Evolutionary conservation across 208 protist species (phyloP), one percentile per base, ranked within the genome.

Genomic region (Leishmania guyanensis): DNA sequence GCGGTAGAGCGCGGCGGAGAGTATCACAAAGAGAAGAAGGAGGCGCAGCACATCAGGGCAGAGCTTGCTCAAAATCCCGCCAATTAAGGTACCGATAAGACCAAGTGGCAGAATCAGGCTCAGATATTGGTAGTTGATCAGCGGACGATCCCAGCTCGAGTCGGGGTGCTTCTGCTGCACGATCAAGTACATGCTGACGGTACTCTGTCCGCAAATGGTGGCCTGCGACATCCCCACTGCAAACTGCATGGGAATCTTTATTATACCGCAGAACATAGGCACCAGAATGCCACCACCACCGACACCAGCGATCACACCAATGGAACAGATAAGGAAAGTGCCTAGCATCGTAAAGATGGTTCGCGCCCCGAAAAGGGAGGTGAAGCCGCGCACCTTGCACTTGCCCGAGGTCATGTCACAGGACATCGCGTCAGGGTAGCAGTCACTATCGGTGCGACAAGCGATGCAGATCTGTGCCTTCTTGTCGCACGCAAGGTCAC

Each of bases 121-220:
- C 50, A 97, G 80, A 68, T 95, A 95, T 83, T 96, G 91, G 78
- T 96, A 97, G 83, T 97, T 95, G 80, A 97, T 95, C 36, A 97
- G 78, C 33, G 94, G 94, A 0, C 93, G 90, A 39, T 90, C 85
- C 85, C 87, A 93, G 43, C 46, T 81, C 2, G 71, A 43, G 51
- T 89, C 79, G 26, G 90, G 87, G 77, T 89, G 91, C 84, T 89
- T 92, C 68, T 92, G 82, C 77, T 85, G 84, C 17, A 95, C 74
- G 2, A 85, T 80, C 36, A 94, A 75, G 79, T 89, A 89, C 83
- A 96, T 88, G 85, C 96, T 97, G n/a, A 97, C 83, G 12, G 85
- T 85, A 73, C 89, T 92, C 80, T 95, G 92, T 53, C 94, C 94
- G 79, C 90, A 94, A 58, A 97, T 95, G n/a, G 94, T 95, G 58